Conservation (phyloP, 352 stramenopile genomes). For the Globisporangium paddicum region DNA sequence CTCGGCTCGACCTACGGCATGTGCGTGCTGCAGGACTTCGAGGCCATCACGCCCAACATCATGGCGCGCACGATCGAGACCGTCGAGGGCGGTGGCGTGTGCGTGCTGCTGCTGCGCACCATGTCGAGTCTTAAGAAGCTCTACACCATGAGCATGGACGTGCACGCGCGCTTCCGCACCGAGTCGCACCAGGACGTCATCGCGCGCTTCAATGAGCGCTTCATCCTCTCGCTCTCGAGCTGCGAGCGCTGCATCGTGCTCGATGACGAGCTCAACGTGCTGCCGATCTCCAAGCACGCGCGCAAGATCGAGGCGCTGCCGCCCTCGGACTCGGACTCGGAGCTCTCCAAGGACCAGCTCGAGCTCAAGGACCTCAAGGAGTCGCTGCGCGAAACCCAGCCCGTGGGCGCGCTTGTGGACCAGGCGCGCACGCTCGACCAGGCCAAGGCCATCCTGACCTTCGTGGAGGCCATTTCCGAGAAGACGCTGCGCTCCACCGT, state of each 20-base stretch:
- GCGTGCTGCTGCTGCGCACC: constrained; percentile 97
- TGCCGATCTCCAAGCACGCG: constrained; percentile 94
- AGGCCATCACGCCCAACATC: constrained; percentile 98
- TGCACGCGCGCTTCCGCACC: constrained; percentile 88
- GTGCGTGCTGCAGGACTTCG: constrained; percentile 99
- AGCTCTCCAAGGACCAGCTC: constrained; percentile 69
- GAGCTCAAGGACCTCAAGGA: constrained; percentile 94
- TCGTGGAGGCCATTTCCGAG: constrained; percentile 97
- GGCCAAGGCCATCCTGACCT: constrained; percentile 95
- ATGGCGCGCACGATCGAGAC: constrained; percentile 99
- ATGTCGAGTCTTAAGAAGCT: constrained; percentile 98
- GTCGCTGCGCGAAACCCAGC: constrained; percentile 93
- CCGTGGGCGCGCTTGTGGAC: constrained; percentile 94
- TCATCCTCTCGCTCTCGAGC: constrained; percentile 96
- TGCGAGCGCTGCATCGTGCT: constrained; percentile 96
- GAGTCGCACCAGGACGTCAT: constrained; percentile 94
- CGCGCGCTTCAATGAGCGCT: constrained; percentile 99
- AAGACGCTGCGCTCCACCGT: constrained; percentile 94
- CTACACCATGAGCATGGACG: constrained; percentile 99
- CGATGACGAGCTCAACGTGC: constrained; percentile 99
- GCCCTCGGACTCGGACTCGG: constrained; percentile 44
- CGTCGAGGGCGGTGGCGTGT: constrained; percentile 96
- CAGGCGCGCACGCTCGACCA: constrained; percentile 95
- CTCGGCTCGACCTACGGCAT: constrained; percentile 98
- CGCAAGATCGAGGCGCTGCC: constrained; percentile 85